Evolutionary conservation across 1,284 basidiomycete species (phyloP).

Genomic region (Trichosporon faecale): DNA sequence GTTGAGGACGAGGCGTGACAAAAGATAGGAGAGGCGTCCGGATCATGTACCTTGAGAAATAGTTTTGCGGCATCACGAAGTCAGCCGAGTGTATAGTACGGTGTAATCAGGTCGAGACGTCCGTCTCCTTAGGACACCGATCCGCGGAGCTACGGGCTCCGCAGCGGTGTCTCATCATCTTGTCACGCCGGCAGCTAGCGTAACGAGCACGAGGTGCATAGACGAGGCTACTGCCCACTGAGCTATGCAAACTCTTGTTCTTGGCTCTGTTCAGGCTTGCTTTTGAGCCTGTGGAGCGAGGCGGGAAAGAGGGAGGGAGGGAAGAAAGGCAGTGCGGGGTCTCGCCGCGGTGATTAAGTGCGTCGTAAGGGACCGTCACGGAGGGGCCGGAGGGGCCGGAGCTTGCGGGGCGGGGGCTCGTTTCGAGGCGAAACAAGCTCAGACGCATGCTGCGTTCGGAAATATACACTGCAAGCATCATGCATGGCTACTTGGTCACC

Average conservation of each 20-base stretch:
- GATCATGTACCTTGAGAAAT: constrained; percentile 11
- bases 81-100: neutral
- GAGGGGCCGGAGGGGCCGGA: neutral
- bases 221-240: neutral
- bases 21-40: neutral
- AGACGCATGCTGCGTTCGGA: no score
- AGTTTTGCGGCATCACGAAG: neutral
- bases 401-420: neutral
- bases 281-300: neutral
- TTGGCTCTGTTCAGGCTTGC: neutral
- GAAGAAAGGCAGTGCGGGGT: neutral
- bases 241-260: neutral
- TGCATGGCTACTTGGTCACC: no score
- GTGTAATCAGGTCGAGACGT: neutral
- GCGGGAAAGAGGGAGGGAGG: neutral
- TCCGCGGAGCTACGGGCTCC: neutral
- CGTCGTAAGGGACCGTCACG: no score
- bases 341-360: neutral
- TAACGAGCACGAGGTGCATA: neutral
- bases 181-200: neutral
- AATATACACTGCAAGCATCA: no score
- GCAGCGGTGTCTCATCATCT: neutral
- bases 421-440: no score
- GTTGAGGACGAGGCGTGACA: neutral
- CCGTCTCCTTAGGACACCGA: no score